These are phyloP conservation scores for Diutina catenulata DNA, from an alignment of 1,139 yeast genomes.

Conservation along the genomic window DNA sequence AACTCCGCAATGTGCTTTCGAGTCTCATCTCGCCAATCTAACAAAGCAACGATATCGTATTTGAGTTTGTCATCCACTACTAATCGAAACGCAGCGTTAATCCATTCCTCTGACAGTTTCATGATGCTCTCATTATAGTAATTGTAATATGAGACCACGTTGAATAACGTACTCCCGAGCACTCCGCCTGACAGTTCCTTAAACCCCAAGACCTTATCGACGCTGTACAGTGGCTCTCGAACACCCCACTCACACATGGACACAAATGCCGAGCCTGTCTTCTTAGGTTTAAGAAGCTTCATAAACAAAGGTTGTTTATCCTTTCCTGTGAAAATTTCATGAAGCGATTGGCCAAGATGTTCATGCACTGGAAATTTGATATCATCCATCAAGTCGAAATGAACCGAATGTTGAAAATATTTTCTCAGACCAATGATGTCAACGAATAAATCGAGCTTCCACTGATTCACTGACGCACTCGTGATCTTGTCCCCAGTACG, in stretches of 20 bases:
- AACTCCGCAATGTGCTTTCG: slow-evolving; percentile 16
- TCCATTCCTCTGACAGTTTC: slow-evolving; percentile 18
- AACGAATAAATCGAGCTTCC: slow-evolving; percentile 26
- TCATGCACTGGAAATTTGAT: slow-evolving; percentile 21
- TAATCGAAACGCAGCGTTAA: slow-evolving; percentile 21
- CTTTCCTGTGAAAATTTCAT: slow-evolving; percentile 17
- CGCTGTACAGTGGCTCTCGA: slow-evolving; percentile 23
- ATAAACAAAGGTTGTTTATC: slow-evolving; percentile 24
- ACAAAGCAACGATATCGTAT: slow-evolving; percentile 19
- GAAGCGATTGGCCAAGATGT: slow-evolving; percentile 15
- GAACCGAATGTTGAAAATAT: slow-evolving; percentile 22
- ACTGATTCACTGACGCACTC: slow-evolving; percentile 15
- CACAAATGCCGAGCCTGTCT: slow-evolving; percentile 19
- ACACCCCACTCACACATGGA: slow-evolving; percentile 26
- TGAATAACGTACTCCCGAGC: slow-evolving; percentile 19
- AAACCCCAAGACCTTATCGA: slow-evolving; percentile 19
- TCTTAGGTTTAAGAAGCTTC: slow-evolving; percentile 29
- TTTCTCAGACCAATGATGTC: slow-evolving; percentile 32
- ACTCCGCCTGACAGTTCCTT: slow-evolving; percentile 21
- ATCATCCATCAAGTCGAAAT: slow-evolving; percentile 20
- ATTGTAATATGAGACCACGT: slow-evolving; percentile 16
- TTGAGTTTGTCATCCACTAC: slow-evolving; percentile 19
- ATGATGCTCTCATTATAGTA: slow-evolving; percentile 26
- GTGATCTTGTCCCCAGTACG: slow-evolving; percentile 12
- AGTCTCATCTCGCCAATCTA: slow-evolving; percentile 30